phyloP scores from a whole-genome alignment of 2,329 filamentous ascomycete genomes.

The Cyphellophora attinorum region DNA sequence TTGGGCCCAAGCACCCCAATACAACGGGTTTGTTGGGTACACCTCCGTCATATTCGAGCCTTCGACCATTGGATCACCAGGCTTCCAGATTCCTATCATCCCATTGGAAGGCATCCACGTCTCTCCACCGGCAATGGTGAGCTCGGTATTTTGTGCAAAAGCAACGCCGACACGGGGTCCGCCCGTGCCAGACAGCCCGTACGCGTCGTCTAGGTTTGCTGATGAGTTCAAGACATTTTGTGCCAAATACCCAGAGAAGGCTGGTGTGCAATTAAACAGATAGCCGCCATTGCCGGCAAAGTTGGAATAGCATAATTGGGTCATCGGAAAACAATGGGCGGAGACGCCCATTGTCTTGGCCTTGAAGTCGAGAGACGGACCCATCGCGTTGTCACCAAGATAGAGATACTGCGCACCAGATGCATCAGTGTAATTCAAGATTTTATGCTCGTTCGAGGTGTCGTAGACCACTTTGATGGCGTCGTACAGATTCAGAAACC shows the following conservation, averaged over 20 bases:
- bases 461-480: not conserved
- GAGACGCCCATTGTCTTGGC: slow-evolving; percentile 6
- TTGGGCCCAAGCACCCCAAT: not conserved
- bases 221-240: not conserved
- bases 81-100: too few relatives aligned
- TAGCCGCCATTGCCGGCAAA: not conserved
- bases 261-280: not conserved
- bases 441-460: slow-evolving; percentile 1
- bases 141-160: slow-evolving; percentile 5
- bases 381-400: slow-evolving; percentile 3
- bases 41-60: not conserved
- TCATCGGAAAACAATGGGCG: slow-evolving; percentile 5
- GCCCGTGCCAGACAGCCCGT: not conserved
- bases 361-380: slow-evolving; percentile 6
- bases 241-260: not conserved
- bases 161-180: slow-evolving; percentile 5
- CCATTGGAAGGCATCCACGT: slow-evolving; percentile 1
- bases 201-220: not conserved
- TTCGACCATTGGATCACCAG: not conserved
- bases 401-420: slow-evolving; percentile 8
- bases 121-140: slow-evolving; percentile 8
- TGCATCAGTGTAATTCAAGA: slow-evolving; percentile 6
- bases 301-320: slow-evolving; percentile 4
- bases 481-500: not conserved
- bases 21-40: not conserved